Evolutionary conservation across 768 basidiomycete species (phyloP).

Genomic region (Agaricus blazei): DNA sequence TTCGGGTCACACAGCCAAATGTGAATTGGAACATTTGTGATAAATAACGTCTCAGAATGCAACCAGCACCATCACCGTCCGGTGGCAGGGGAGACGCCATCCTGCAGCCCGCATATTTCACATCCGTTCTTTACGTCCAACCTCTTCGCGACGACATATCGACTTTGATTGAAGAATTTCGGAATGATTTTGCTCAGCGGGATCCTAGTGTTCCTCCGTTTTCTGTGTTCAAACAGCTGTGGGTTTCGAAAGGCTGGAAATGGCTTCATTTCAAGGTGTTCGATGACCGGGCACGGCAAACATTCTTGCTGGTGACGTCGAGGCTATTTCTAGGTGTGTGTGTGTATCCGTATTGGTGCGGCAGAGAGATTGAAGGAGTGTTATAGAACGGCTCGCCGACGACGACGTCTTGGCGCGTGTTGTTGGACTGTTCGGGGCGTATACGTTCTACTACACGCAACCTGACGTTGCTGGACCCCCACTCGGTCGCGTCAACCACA

Average conservation of each 20-base stretch:
- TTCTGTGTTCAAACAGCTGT: slow-evolving; percentile 63
- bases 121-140: slow-evolving; percentile 68
- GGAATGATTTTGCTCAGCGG: slow-evolving; percentile 38
- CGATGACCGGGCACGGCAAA: slow-evolving; percentile 59
- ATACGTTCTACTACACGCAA: slow-evolving; percentile 68
- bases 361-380: neutral
- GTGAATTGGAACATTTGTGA: neutral
- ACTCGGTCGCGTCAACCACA: slow-evolving; percentile 44
- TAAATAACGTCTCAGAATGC: slow-evolving; percentile 18
- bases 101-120: slow-evolving; percentile 74
- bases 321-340: slow-evolving; percentile 64
- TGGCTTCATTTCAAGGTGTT: slow-evolving; percentile 75
- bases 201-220: slow-evolving; percentile 44
- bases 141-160: slow-evolving; percentile 62
- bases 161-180: slow-evolving; percentile 45
- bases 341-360: neutral
- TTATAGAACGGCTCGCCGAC: slow-evolving; percentile 46
- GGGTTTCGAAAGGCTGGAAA: slow-evolving; percentile 65
- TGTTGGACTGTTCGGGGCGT: slow-evolving; percentile 63
- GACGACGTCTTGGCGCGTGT: slow-evolving; percentile 52
- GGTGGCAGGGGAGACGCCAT: slow-evolving; percentile 49
- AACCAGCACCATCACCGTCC: slow-evolving; percentile 48
- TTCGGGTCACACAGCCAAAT: neutral
- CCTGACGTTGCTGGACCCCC: slow-evolving; percentile 48
- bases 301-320: slow-evolving; percentile 53